phyloP scores from a whole-genome alignment of 306 rosid genomes.

The Carpinus viminea region DNA sequence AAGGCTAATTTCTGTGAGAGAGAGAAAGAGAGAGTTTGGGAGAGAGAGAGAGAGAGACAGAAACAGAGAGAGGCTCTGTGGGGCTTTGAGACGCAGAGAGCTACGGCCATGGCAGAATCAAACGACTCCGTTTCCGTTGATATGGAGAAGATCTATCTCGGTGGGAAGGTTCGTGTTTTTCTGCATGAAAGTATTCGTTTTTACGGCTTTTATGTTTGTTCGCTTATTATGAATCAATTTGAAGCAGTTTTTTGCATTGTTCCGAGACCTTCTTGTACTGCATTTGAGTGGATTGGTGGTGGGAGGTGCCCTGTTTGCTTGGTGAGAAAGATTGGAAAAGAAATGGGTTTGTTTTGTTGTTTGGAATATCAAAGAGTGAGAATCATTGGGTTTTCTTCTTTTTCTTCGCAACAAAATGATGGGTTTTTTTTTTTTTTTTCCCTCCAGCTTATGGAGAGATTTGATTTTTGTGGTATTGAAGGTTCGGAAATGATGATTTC shows the following conservation, averaged over 20 bases:
- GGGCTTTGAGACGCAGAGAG: constrained; percentile 47
- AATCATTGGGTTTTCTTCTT: background rate
- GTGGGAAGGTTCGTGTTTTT: constrained; percentile 75
- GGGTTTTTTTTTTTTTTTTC: background rate
- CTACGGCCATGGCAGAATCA: constrained; percentile 69
- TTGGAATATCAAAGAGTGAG: background rate
- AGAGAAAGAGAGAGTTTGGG: constrained; percentile 14
- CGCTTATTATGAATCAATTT: constrained; percentile 12
- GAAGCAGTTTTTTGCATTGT: background rate
- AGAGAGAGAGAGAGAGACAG: constrained; percentile 15
- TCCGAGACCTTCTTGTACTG: constrained; percentile 11
- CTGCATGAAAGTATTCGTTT: background rate
- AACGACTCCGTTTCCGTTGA: constrained; percentile 71
- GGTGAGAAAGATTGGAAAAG: constrained; percentile 10
- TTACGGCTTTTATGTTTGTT: background rate
- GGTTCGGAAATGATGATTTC: background rate
- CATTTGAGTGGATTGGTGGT: constrained; percentile 20
- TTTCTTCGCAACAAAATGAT: background rate
- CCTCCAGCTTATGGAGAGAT: background rate
- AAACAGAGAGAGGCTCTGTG: constrained; percentile 25
- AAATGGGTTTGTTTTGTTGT: background rate
- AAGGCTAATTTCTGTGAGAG: constrained; percentile 23
- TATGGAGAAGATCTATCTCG: constrained; percentile 90
- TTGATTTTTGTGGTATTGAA: constrained; percentile 1
- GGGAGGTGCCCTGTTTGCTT: constrained; percentile 6